phyloP scores from a whole-genome alignment of 305 asterid species.

The Fraxinus latifolia region DNA sequence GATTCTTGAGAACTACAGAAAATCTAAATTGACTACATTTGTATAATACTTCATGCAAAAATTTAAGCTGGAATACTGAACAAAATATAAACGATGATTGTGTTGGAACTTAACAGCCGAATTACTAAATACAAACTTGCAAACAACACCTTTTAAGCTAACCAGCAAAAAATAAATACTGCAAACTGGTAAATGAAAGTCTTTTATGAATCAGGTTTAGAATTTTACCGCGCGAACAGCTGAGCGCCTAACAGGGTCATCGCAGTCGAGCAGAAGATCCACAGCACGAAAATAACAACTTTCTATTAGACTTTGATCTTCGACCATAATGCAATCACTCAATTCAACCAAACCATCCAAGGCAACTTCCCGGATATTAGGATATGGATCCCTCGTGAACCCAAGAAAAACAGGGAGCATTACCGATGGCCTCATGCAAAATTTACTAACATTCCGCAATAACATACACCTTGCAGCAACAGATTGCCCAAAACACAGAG shows the following conservation, averaged over 20 bases:
- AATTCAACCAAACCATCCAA: conserved; percentile 59
- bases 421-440: conserved; percentile 58
- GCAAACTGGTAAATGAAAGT: background rate
- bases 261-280: conserved; percentile 72
- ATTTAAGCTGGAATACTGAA: background rate
- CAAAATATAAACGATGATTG: background rate
- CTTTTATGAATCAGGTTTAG: background rate
- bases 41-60: background rate
- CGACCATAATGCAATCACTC: conserved; percentile 40
- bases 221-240: conserved; percentile 73
- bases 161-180: background rate
- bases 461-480: conserved; percentile 56
- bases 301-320: conserved; percentile 52
- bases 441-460: conserved; percentile 51
- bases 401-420: conserved; percentile 72
- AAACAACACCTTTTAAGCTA: background rate
- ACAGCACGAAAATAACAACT: conserved; percentile 73
- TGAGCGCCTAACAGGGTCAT: conserved; percentile 62
- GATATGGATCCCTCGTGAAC: conserved; percentile 83
- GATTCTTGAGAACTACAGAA: background rate
- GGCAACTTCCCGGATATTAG: conserved; percentile 59
- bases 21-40: background rate
- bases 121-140: background rate
- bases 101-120: background rate
- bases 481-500: conserved; percentile 56